Percentiles rank a stretch among this genome's conserved stretches.
These are phyloP conservation scores for Fusarium floridanum DNA, from an alignment of 2,329 filamentous ascomycete genomes.

Conservation along the genomic window DNA sequence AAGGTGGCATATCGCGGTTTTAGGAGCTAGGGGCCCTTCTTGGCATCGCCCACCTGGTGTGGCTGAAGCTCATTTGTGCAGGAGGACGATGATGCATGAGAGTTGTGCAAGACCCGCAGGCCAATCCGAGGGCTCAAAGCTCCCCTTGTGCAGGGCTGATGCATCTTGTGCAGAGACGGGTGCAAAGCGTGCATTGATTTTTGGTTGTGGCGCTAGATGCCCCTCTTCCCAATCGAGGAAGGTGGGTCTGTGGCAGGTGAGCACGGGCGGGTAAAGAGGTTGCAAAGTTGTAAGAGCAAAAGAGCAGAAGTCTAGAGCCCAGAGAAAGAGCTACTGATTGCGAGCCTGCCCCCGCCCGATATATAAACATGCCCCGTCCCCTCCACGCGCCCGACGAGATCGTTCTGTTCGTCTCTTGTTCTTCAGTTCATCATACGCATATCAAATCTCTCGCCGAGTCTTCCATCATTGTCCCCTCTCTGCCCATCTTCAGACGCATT, in stretches of 20 bases:
- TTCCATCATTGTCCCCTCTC: slow-evolving; percentile 39
- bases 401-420: slow-evolving; percentile 53
- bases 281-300: slow-evolving; percentile 38
- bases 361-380: slow-evolving; percentile 71
- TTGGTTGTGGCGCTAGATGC: slow-evolving; percentile 46
- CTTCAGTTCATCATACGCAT: slow-evolving; percentile 43
- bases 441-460: slow-evolving; percentile 16
- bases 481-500: slow-evolving; percentile 41
- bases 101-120: slow-evolving; percentile 26
- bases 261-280: slow-evolving; percentile 27
- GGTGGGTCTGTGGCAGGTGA: slow-evolving; percentile 44
- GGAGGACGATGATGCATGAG: not conserved
- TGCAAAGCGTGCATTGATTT: slow-evolving; percentile 32
- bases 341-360: slow-evolving; percentile 66
- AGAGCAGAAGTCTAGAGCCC: slow-evolving; percentile 21
- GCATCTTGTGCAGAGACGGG: slow-evolving; percentile 37
- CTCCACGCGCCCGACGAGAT: slow-evolving; percentile 66
- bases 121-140: slow-evolving; percentile 16
- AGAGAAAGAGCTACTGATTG: slow-evolving; percentile 64
- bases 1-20: slow-evolving; percentile 43
- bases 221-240: slow-evolving; percentile 41
- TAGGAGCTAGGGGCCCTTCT: slow-evolving; percentile 36
- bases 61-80: slow-evolving; percentile 45
- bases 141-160: slow-evolving; percentile 26
- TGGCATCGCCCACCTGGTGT: slow-evolving; percentile 43